Evolutionary conservation across 345 rosid species (phyloP).

Genomic region (Dipteronia sinensis): DNA sequence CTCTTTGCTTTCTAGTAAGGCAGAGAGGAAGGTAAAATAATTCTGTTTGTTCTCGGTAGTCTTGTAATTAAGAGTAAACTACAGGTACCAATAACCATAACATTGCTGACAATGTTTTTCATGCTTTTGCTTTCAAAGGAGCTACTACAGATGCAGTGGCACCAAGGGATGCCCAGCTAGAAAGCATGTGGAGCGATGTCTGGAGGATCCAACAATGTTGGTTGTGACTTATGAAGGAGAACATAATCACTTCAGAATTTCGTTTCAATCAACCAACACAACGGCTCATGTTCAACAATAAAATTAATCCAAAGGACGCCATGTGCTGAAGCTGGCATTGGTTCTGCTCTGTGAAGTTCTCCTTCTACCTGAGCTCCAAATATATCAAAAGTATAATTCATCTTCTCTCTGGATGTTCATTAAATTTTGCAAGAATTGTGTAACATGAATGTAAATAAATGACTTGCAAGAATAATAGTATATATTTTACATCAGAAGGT

Average conservation of each 20-base stretch:
- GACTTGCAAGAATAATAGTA: not conserved
- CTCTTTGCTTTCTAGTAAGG: too few species aligned
- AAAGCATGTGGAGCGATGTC: conserved; percentile 42
- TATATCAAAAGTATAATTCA: too few species aligned
- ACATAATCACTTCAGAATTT: conserved; percentile 29
- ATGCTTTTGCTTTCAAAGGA: conserved; percentile 21
- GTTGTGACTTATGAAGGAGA: conserved; percentile 46
- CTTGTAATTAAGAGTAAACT: too few species aligned
- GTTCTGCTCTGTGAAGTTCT: not conserved
- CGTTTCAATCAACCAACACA: conserved; percentile 9
- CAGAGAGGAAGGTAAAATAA: too few species aligned
- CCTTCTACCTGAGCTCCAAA: not conserved
- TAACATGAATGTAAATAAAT: not conserved
- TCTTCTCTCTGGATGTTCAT: not conserved
- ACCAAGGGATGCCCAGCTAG: conserved; percentile 41
- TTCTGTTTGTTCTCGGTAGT: too few species aligned
- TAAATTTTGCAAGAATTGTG: not conserved
- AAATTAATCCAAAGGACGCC: not conserved
- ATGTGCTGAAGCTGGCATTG: not conserved
- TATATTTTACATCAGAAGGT: not conserved
- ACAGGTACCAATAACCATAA: not conserved
- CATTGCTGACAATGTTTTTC: not conserved
- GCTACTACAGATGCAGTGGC: conserved; percentile 46
- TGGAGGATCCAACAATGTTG: conserved; percentile 40
- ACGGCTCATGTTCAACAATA: not conserved